Evolutionary conservation across 139 green algal genomes (phyloP), one percentile per base, ranked within the genome.

Genomic region (Auxenochlorella pyrenoidosa): DNA sequence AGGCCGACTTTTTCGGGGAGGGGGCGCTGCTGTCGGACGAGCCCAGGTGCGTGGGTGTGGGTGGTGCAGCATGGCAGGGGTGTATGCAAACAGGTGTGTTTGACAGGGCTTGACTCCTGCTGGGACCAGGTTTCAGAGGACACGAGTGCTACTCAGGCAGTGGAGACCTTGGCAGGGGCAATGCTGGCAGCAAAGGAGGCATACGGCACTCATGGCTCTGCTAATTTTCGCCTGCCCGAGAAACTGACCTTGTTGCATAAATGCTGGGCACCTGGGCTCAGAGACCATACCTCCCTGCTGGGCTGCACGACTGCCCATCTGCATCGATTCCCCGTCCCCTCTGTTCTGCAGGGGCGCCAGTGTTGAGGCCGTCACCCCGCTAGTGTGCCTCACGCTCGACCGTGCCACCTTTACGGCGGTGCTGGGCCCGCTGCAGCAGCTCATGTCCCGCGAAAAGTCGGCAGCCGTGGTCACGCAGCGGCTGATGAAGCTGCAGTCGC

Each of bases 1-100:
- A 93, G 43, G 91, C 93, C 21, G 96, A 99, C 90, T 98, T 97
- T 86, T 99, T 99, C 86, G 97, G 97, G 0, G 97, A 99, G 88
- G 84, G 90, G 1, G 95, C 95, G 4, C 91, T 99, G 84, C 92
- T 99, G 13, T 93, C 84, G 15, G 89, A 95, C 72, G 93, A 97
- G 79, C 92, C 94, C 6, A 90, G 93, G 94, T 94, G 63, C 30
- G 10, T 63, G 54, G 54, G 54, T 6, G 18, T 63, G 18, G 54
- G 54, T 24, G 54, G 10, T 63, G 54, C 18, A 24, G 10, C 54
- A 63, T 2, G 16, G 54, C 54, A 22, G 15, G 47, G 47, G 8
- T 18, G 47, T 12, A 63, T 22, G 54, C 54, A 63, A 63, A 63
- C 15, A 28, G n/a, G n/a, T 58, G 54, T 24, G 54, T 63, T 63